These are phyloP conservation scores for Dothideomycetidae sp. DNA, from an alignment of 2,329 filamentous ascomycete species.

Conservation along the genomic window DNA sequence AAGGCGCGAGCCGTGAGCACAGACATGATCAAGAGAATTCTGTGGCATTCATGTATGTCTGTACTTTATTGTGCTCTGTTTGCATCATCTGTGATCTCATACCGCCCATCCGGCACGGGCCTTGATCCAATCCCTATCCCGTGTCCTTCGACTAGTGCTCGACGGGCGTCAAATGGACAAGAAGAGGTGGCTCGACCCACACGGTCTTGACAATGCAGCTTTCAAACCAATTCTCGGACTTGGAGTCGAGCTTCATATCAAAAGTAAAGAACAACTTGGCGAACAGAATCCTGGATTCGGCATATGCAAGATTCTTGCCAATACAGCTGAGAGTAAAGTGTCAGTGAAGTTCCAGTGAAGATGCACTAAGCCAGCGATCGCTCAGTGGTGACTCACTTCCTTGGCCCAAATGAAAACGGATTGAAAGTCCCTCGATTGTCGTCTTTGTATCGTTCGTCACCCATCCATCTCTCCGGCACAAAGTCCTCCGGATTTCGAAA, in stretches of 20 bases:
- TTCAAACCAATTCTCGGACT: constrained; percentile 15
- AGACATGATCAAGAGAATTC: too few species aligned
- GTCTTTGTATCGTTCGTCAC: constrained; percentile 16
- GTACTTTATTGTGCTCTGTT: too few species aligned
- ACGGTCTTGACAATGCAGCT: constrained; percentile 13
- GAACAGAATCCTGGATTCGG: constrained; percentile 26
- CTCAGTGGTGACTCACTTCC: constrained; percentile 16
- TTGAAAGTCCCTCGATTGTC: constrained; percentile 18
- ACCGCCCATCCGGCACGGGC: too few species aligned
- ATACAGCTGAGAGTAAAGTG: constrained; percentile 11
- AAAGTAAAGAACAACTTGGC: constrained; percentile 28
- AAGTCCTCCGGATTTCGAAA: constrained; percentile 19
- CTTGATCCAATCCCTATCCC: too few species aligned
- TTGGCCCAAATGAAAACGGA: constrained; percentile 23
- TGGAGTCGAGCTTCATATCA: constrained; percentile 21
- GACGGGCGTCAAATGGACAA: constrained; percentile 14
- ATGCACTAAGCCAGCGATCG: too few species aligned
- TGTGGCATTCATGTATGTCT: too few species aligned
- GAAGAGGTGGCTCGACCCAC: constrained; percentile 17
- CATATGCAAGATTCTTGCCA: constrained; percentile 22
- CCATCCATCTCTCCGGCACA: constrained; percentile 28
- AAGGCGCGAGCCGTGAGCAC: too few species aligned
- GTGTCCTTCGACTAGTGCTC: too few species aligned
- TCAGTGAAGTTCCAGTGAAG: too few species aligned
- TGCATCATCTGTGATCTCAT: too few species aligned